Conservation (phyloP, 148 eudicot genomes). For the Gaultheria prostrata region DNA sequence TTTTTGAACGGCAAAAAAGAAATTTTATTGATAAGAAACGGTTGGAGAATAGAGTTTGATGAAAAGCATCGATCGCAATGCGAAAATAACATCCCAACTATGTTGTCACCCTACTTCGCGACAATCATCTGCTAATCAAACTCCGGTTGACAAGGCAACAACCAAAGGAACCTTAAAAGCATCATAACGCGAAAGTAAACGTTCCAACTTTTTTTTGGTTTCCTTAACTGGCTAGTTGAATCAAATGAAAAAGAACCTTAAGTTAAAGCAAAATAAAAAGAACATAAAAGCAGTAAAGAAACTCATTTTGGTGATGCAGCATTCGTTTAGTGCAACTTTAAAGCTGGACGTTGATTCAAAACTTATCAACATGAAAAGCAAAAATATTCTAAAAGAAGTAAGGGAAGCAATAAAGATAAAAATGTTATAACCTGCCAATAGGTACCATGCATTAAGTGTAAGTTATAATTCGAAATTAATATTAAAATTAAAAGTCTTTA, state of each 20-base stretch:
- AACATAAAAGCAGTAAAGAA: not conserved
- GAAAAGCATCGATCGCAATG: too few relatives aligned
- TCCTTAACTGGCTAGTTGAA: not conserved
- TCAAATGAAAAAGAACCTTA: not conserved
- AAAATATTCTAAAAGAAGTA: not conserved
- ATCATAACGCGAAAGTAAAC: too few relatives aligned
- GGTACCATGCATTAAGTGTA: too few relatives aligned
- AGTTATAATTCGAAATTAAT: not conserved
- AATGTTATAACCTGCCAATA: not conserved
- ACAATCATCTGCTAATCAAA: too few relatives aligned
- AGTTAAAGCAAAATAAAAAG: not conserved
- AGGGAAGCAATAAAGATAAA: not conserved
- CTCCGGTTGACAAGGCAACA: too few relatives aligned
- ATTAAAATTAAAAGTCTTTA: not conserved
- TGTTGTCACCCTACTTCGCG: too few relatives aligned
- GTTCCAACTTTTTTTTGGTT: not conserved
- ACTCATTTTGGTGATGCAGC: not conserved
- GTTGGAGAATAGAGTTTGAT: too few relatives aligned
- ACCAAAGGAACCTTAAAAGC: too few relatives aligned
- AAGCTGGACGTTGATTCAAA: not conserved
- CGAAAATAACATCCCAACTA: too few relatives aligned
- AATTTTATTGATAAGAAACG: too few relatives aligned
- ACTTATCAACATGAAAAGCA: not conserved
- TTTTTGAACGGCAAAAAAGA: too few relatives aligned
- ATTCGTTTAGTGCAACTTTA: constrained; percentile 5